Evolutionary conservation across 257 asterid genomes (phyloP), one percentile per base, ranked within the genome.

Genomic region (Solanum ahanhuiri): DNA sequence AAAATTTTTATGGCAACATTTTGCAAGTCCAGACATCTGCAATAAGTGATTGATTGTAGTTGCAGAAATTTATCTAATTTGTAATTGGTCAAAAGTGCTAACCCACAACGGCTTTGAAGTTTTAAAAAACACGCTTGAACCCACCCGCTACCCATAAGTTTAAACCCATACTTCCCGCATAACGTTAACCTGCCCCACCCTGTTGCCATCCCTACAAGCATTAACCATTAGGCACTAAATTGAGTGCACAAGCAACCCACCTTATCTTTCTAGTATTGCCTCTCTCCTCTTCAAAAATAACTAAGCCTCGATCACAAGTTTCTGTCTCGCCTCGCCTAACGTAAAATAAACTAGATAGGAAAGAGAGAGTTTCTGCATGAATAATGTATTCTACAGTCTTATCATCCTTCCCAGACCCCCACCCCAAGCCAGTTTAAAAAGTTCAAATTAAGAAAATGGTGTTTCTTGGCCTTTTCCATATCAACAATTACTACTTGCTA

Each of bases 1-100:
- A 83, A 60, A 63, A 28, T 88, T 87, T 51, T 34, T 57, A 48
- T 84, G 90, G 86, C 4, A 90, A 87, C 81, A 70, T 69, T 51
- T 84, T 41, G 34, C 17, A 12, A 63, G 20, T 34, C 33, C 25
- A 39, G 48, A 58, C 14, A 77, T 28, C 15, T 54, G 63, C 63
- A 54, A 54, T 54, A 18, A 75, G 25, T 37, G 3, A 35, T 41
- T 3, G 39, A 17, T 18, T 30, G 4, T 41, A 10, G 39, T 6
- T 17, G 34, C 76, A 37, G 9, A 66, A 70, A 70, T 57, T 39
- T 81, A 30, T 77, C 63, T 41, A 17, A 15, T 54, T 64, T 20
- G 33, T 28, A 14, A 67, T 67, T 12, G 35, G 34, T 66, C 73
- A 12, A 66, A 67, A 28, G 75, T 67, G 37, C 75, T 28, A 67